These are phyloP conservation scores for barrel medic (Medicago truncatula) DNA, from an alignment of 306 rosid species.

Conservation along the genomic window MtrunA17r5.0-ANR NC_053047.1:35995001-35995500, in stretches of 20 bases:
- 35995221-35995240: conserved; percentile 7
- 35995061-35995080: neutral
- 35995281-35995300: neutral
- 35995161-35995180: conserved; percentile 5
- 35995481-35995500: too few relatives aligned
- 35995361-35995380: neutral
- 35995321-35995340: neutral
- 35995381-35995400: neutral
- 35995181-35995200: neutral
- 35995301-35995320: conserved; percentile 1
- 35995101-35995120: too few relatives aligned
- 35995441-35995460: too few relatives aligned
- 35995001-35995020: neutral
- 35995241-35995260: neutral
- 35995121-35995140: conserved; percentile 4
- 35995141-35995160: conserved; percentile 7
- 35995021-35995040: neutral
- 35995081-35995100: neutral
- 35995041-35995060: neutral
- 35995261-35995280: conserved; percentile 6
- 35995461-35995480: too few relatives aligned
- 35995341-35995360: neutral
- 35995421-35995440: too few relatives aligned
- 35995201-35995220: neutral
- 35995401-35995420: too few relatives aligned